A percentile compares a stretch with the other conserved stretches of the same genome.
Conservation (phyloP, 2,329 filamentous ascomycete species). For the Xylaria sp. region DNA sequence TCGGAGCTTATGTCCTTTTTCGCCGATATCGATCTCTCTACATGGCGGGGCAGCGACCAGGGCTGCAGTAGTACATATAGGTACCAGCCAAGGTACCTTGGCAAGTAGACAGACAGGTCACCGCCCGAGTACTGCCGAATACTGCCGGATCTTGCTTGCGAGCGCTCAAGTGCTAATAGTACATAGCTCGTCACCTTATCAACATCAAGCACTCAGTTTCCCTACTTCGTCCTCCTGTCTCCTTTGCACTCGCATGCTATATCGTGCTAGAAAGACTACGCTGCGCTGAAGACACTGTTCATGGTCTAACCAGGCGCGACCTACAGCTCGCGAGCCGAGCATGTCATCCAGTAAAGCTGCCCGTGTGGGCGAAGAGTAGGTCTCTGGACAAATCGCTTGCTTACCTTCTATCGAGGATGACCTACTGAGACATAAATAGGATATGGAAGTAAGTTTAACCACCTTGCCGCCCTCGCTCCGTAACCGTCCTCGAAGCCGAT, state of each 20-base stretch:
- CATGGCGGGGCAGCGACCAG: background rate
- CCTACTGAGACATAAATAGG: constrained; percentile 59
- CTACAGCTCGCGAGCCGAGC: constrained; percentile 48
- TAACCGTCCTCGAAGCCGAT: constrained; percentile 11
- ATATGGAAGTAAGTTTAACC: constrained; percentile 85
- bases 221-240: background rate
- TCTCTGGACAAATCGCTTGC: constrained; percentile 38
- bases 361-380: constrained; percentile 71
- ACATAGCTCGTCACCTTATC: background rate
- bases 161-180: background rate
- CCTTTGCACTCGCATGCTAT: background rate
- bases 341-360: constrained; percentile 72
- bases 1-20: constrained; percentile 11
- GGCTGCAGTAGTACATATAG: background rate
- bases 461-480: constrained; percentile 10
- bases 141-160: constrained; percentile 14
- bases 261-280: constrained; percentile 3
- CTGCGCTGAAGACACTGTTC: constrained; percentile 27
- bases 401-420: constrained; percentile 9
- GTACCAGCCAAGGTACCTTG: background rate
- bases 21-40: background rate
- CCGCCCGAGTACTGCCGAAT: constrained; percentile 36
- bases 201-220: background rate
- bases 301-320: constrained; percentile 42
- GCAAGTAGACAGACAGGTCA: constrained; percentile 6